Base-by-base conservation (phyloP, 805 yeast genomes). In the Ogataea angusta region DNA sequence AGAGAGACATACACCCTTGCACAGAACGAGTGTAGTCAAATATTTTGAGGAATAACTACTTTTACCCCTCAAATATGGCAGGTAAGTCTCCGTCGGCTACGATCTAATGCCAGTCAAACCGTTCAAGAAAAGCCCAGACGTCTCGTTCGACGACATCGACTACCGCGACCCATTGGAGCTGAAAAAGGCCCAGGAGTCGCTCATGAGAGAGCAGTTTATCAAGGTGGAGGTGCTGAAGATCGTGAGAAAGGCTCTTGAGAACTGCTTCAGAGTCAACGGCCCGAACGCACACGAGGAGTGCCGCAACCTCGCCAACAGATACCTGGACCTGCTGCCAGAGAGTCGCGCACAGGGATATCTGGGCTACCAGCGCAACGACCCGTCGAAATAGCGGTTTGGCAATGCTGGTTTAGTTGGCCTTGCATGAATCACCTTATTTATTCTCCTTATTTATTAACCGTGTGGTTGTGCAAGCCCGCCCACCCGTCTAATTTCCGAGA, bases 361-460 rank as follows among this genome's bases (percentile, higher is more conserved):
- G 58, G 91, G 88, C n/a, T 85, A 85, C 68, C 95, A 86, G 69
- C 82, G 86, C 75, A 85, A 85, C 66, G 95, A 85, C 59, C 93
- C 91, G 32, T 70, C 85, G 26, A 83, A 85, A 68, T 83, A 68
- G 60, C 13, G 21, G 21, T 19, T 9, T 19, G 21, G 9, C 21
- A 19, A 19, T 19, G 21, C 9, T 19, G 21, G 21, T 19, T 19
- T 7, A 19, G 7, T 19, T 6, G 21, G 21, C 13, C 13, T 9
- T 12, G n/a, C 22, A 14, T 12, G n/a, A 14, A 18, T 14, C 29
- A 35, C 38, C 36, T 28, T 42, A 46, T 40, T 35, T 29, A 35
- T 19, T 34, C 30, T 38, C 34, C 41, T 41, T 34, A 36, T 34
- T 41, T 18, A 12, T 12, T 14, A 30, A 14, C 31, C 27, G 27